Conservation (phyloP, 805 yeast genomes). For the Ogataea corticis region DNA sequence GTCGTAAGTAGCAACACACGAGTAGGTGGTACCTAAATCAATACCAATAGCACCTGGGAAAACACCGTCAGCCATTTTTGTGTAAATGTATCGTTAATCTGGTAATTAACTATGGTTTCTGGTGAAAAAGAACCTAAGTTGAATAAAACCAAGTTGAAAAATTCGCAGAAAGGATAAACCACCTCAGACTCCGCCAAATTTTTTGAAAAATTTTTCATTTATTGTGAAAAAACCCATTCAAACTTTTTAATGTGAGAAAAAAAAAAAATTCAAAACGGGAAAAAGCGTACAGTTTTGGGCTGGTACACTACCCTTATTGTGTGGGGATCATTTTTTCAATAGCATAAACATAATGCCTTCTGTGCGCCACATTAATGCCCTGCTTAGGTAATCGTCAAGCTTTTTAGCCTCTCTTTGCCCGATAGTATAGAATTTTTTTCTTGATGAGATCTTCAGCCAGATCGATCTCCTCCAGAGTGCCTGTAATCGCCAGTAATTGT, state of each 20-base stretch:
- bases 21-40: slow-evolving; percentile 88
- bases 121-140: not conserved
- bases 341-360: slow-evolving; percentile 3
- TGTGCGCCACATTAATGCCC: not conserved
- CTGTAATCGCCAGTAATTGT: slow-evolving; percentile 19
- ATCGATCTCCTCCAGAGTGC: slow-evolving; percentile 11
- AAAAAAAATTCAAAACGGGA: slow-evolving; percentile 6
- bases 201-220: slow-evolving; percentile 10
- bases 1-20: slow-evolving; percentile 77
- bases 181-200: slow-evolving; percentile 4
- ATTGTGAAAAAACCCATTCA: not conserved
- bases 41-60: slow-evolving; percentile 99
- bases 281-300: slow-evolving; percentile 2
- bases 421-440: slow-evolving; percentile 11
- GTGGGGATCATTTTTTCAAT: slow-evolving; percentile 1
- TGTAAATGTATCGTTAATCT: slow-evolving; percentile 14
- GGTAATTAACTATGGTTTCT: slow-evolving; percentile 7
- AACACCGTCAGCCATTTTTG: slow-evolving; percentile 93
- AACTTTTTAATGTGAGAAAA: too few species aligned
- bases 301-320: slow-evolving; percentile 4
- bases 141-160: slow-evolving; percentile 1
- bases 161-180: slow-evolving; percentile 1
- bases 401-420: slow-evolving; percentile 16
- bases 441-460: slow-evolving; percentile 15
- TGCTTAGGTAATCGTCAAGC: not conserved